phyloP scores from a whole-genome alignment of 129 eudicot species.

The Chrysanthemum seticuspe region DNA sequence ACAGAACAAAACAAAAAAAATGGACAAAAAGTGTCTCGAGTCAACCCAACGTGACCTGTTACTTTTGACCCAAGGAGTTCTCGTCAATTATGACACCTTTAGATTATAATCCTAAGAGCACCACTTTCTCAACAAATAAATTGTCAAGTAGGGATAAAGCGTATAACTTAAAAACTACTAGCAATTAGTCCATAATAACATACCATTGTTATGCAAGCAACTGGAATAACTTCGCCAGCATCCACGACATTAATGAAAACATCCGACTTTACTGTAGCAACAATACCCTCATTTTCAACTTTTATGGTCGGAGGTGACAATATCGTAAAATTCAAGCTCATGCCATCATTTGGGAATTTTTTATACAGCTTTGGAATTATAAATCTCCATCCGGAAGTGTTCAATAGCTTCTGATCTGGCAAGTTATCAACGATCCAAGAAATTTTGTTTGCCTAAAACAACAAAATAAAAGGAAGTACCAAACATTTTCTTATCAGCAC shows the following conservation, averaged over 20 bases:
- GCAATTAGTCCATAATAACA: slow-evolving; percentile 10
- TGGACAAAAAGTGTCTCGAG: background rate
- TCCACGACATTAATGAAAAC: slow-evolving; percentile 68
- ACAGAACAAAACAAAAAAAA: too few species aligned
- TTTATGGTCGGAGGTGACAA: slow-evolving; percentile 58
- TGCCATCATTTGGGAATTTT: slow-evolving; percentile 63
- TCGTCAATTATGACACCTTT: too few species aligned
- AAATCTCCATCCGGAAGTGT: slow-evolving; percentile 87
- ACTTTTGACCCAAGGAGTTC: too few species aligned
- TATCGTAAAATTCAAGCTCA: slow-evolving; percentile 68
- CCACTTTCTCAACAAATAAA: too few species aligned
- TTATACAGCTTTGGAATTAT: slow-evolving; percentile 79
- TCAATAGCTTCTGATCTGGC: slow-evolving; percentile 77
- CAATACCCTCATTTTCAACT: slow-evolving; percentile 44
- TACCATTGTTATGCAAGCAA: slow-evolving; percentile 79
- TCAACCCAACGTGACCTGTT: too few species aligned
- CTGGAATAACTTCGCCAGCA: slow-evolving; percentile 60
- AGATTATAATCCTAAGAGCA: too few species aligned
- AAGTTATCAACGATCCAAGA: slow-evolving; percentile 69
- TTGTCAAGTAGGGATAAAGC: too few species aligned
- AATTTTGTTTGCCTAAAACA: slow-evolving; percentile 63
- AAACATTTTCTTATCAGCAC: background rate
- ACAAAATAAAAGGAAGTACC: slow-evolving; percentile 18
- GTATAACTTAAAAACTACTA: background rate
- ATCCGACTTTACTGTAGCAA: slow-evolving; percentile 51